Evolutionary conservation across 2,329 filamentous ascomycete species (phyloP), one percentile per base, ranked within the genome.

Genomic region (Fusarium chlamydosporum): DNA sequence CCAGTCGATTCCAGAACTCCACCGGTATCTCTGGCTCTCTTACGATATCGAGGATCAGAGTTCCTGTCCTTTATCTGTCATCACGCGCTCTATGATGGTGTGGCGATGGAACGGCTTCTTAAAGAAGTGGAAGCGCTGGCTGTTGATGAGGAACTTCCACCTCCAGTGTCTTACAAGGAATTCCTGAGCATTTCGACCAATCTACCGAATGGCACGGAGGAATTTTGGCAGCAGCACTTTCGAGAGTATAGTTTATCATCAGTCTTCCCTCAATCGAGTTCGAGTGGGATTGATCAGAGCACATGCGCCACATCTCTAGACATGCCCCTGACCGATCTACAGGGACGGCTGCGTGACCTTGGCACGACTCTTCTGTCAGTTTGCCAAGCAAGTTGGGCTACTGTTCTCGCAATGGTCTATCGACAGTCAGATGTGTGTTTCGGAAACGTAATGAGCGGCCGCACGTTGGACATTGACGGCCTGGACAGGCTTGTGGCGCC

Each of bases 1-100:
- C 73, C 79, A 0, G 61, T 88, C 7, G 81, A 88, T 46, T 83
- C 82, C 0, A 75, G 78, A 15, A 75, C 68, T 5, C 84, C 82
- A 10, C 85, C 82, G 2, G 76, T 83, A 12, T 85, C 81, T 6
- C 79, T 85, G 50, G 83, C 81, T 0, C 52, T 83, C 0, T 77
- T 88, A 23, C 67, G 70, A 11, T 71, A 77, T 2, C 71, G 72
- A 7, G 75, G 71, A 0, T 74, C 65, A 0, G 51, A 60, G 0
- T 84, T 83, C 42, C 72, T 84, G 2, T 89, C 82, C 0, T 85
- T 85, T 48, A 77, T 83, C 37, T 89, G 82, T 71, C 94, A 97
- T 72, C 94, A 97, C 79, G 92, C 93, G 3, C 81, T 97, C 1
- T 97, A 97, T 72, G 94, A 97, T 78, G 94, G 91, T 0, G 88